Evolutionary conservation across 2,329 filamentous ascomycete species (phyloP).

Genomic region (Aspergillus ustus): DNA sequence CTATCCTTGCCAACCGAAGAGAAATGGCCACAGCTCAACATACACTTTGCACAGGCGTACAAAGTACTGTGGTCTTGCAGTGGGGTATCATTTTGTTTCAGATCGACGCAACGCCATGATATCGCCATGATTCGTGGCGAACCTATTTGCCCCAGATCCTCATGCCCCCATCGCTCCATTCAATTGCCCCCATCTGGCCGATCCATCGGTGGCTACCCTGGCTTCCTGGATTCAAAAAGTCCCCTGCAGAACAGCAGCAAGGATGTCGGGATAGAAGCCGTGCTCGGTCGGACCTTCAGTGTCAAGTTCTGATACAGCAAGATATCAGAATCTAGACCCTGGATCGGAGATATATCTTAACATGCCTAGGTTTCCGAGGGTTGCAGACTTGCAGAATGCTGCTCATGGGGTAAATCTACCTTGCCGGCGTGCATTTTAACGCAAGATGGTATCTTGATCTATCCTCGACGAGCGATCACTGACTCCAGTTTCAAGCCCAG

Average conservation of each 20-base stretch:
- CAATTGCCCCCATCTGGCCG: not conserved
- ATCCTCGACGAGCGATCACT: not conserved
- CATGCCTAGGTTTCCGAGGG: constrained; percentile 11
- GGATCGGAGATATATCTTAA: constrained; percentile 23
- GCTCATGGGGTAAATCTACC: not conserved
- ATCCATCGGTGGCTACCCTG: constrained; percentile 7
- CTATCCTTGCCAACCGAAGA: not conserved
- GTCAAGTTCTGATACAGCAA: not conserved
- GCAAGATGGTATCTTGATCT: not conserved
- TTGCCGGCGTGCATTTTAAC: no score
- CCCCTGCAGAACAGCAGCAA: constrained; percentile 18
- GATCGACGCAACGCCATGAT: not conserved
- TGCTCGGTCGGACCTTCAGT: not conserved
- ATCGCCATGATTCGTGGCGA: not conserved
- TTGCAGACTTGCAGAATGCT: not conserved
- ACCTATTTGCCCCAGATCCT: not conserved
- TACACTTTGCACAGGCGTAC: not conserved
- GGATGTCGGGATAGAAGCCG: constrained; percentile 3
- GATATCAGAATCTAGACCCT: not conserved
- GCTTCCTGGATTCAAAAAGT: constrained; percentile 20
- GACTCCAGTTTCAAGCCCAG: not conserved
- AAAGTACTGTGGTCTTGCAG: not conserved
- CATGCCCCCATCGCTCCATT: not conserved
- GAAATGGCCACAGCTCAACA: not conserved
- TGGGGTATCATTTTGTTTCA: not conserved